A percentile compares a stretch with the other conserved stretches of the same genome.
These are phyloP conservation scores for Hysterangium stoloniferum DNA, from an alignment of 768 basidiomycete species.

Conservation along the genomic window DNA sequence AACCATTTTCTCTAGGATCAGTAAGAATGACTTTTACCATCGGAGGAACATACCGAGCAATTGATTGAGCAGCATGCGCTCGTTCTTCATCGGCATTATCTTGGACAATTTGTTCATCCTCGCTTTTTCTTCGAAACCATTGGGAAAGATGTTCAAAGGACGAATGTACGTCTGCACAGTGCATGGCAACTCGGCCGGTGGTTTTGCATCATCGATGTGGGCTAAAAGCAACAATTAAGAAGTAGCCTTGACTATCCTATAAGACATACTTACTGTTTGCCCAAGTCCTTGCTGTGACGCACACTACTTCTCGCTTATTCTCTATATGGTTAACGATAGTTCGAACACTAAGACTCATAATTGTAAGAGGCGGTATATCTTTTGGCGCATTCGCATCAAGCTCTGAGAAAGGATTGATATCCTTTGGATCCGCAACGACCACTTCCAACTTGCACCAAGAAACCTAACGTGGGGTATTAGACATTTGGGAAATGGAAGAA, in stretches of 20 bases:
- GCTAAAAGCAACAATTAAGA: constrained; percentile 36
- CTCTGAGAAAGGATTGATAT: constrained; percentile 77
- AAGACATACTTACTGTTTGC: constrained; percentile 43
- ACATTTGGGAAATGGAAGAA: not conserved
- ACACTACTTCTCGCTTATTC: constrained; percentile 92
- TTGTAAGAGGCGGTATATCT: constrained; percentile 81
- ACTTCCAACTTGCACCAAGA: constrained; percentile 98
- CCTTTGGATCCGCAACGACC: constrained; percentile 75
- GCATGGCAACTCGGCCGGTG: constrained; percentile 79
- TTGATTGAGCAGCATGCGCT: constrained; percentile 77
- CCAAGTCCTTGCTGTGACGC: constrained; percentile 80
- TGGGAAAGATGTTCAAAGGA: constrained; percentile 80
- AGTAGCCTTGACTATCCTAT: not conserved
- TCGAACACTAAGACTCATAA: constrained; percentile 82
- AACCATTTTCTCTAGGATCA: constrained; percentile 6
- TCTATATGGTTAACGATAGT: constrained; percentile 91
- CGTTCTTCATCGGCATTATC: constrained; percentile 71
- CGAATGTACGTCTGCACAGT: constrained; percentile 83
- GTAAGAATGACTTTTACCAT: not conserved
- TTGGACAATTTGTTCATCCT: constrained; percentile 54
- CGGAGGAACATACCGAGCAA: constrained; percentile 50
- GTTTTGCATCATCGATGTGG: constrained; percentile 84
- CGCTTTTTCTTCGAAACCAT: constrained; percentile 69
- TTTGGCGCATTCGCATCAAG: constrained; percentile 60
- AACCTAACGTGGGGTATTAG: constrained; percentile 40